Base-by-base conservation (phyloP, 345 rosid species). In the Corchorus capsularis region DNA sequence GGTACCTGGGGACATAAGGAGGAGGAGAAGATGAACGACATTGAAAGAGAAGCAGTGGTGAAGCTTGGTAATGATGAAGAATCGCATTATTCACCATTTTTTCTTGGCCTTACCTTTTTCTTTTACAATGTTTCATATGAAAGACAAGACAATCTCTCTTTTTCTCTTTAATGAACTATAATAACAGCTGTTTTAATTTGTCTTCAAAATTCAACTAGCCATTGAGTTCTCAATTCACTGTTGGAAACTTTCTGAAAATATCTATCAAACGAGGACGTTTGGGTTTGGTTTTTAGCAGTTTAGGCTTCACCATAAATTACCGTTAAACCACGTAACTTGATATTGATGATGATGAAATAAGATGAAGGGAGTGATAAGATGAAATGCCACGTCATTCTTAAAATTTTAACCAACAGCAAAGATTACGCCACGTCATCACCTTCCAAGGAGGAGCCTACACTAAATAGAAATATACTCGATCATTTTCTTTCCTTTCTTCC, bases 11-110 rank as follows among this genome's bases (percentile, higher is more conserved):
- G 15, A 75, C 63, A n/a, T 64, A 69, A 53, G 72, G 76, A 64
- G 82, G 78, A 81, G 83, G 69, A 43, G 75, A 69, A 72, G 78
- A 60, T 46, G 83, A 60, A 35, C 71, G 70, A 52, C 65, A 72
- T 12, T 80, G 85, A 75, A 81, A 76, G 45, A 79, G 77, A 63
- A 72, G 56, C n/a, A 79, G 72, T 16, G 84, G 77, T 41, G 82
- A 20, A 57, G 75, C 20, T 17, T 69, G 77, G 46, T 68, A 75
- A 64, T 68, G 77, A 64, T 61, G 62, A 10, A 22, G 54, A 54
- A 66, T 22, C 14, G 68, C 45, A 11, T 68, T 77, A 73, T 79
- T 76, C 62, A 77, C 81, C 89, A 87, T 87, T 52, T 3, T 72
- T 16, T 69, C 27, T 16, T 14, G 8, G 12, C n/a, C 5, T 47